Conservation (phyloP, 2,329 filamentous ascomycete genomes). For the Sclerotinia borealis region DNA sequence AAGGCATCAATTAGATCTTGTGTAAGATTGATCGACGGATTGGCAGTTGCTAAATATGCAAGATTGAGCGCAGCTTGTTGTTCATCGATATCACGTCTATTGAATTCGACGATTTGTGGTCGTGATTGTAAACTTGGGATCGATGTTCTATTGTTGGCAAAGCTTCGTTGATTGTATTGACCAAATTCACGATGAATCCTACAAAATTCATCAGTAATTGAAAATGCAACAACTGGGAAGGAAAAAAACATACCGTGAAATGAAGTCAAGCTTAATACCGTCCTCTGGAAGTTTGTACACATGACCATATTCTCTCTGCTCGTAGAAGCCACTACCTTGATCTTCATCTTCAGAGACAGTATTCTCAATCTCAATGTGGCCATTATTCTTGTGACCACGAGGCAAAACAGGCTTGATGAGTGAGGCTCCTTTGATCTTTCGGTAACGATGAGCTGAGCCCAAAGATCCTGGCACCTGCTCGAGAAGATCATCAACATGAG, state of each 20-base stretch:
- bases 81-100: conserved; percentile 42
- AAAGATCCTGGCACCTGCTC: conserved; percentile 49
- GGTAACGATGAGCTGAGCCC: conserved; percentile 55
- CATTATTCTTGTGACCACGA: conserved; percentile 66
- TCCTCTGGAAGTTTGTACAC: conserved; percentile 57
- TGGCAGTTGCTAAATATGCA: conserved; percentile 47
- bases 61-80: conserved; percentile 63
- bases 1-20: conserved; percentile 51
- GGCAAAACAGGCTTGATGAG: conserved; percentile 46
- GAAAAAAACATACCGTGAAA: conserved; percentile 47
- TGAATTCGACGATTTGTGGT: conserved; percentile 15
- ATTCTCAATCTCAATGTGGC: conserved; percentile 64
- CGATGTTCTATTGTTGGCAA: conserved; percentile 7
- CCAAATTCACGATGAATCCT: conserved; percentile 17
- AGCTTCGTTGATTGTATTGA: conserved; percentile 11
- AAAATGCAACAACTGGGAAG: neutral
- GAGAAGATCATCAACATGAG: conserved; percentile 75
- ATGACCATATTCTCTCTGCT: conserved; percentile 55
- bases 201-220: neutral
- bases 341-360: conserved; percentile 47
- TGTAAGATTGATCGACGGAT: conserved; percentile 38
- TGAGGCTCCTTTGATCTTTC: conserved; percentile 51
- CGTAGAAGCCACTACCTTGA: conserved; percentile 46
- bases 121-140: conserved; percentile 10
- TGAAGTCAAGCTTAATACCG: conserved; percentile 66